phyloP scores from a whole-genome alignment of 176 grass and related monocot genomes.

The Carex littledalei region DNA sequence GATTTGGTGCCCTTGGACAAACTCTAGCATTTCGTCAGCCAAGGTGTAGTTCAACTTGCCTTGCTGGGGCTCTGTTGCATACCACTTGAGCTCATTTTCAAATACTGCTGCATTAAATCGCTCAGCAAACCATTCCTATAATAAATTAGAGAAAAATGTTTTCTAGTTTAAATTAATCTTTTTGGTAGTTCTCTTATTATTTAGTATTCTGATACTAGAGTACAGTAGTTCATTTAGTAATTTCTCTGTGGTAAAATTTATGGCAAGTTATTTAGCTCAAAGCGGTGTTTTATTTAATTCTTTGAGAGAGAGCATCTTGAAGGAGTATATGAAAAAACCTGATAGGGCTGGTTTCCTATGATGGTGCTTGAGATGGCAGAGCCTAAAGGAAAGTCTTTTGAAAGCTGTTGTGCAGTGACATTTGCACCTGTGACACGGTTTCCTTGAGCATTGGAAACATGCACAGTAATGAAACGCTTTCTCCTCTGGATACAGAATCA shows the following conservation, averaged over 20 bases:
- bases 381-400: conserved; percentile 61
- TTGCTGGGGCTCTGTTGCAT: conserved; percentile 61
- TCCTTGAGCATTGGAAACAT: conserved; percentile 44
- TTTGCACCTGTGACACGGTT: conserved; percentile 38
- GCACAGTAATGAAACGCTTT: conserved; percentile 52
- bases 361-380: conserved; percentile 59
- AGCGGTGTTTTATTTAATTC: neutral
- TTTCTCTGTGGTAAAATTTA: neutral
- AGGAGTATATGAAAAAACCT: conserved; percentile 29
- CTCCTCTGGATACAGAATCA: conserved; percentile 32
- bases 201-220: neutral
- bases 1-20: conserved; percentile 49
- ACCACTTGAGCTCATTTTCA: conserved; percentile 98
- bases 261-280: neutral
- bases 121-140: conserved; percentile 59
- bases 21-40: conserved; percentile 52
- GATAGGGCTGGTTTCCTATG: conserved; percentile 51
- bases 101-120: conserved; percentile 87
- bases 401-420: conserved; percentile 44
- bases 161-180: neutral
- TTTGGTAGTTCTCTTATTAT: neutral
- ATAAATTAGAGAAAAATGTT: neutral
- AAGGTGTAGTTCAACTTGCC: conserved; percentile 56
- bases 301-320: neutral
- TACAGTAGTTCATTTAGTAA: neutral